Evolutionary conservation across 2,329 filamentous ascomycete genomes (phyloP).

Genomic region (Colletotrichum costaricense): DNA sequence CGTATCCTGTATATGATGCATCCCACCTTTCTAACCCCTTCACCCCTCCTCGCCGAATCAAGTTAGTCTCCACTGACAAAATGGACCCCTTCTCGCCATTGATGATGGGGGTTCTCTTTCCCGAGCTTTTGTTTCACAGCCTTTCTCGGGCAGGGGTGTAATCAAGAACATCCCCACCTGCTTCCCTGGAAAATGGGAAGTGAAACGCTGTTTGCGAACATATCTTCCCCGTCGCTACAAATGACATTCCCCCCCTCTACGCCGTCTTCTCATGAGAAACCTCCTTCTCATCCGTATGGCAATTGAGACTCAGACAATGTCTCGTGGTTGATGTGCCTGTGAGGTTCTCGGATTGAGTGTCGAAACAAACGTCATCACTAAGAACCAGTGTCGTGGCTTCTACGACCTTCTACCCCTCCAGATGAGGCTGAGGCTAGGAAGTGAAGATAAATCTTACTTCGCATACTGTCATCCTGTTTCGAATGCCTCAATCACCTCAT

Average conservation of each 20-base stretch:
- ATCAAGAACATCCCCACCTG: background rate
- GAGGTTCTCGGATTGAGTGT: background rate
- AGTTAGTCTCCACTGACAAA: background rate
- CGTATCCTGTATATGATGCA: no score
- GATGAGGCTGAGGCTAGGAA: background rate
- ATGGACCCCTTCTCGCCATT: background rate
- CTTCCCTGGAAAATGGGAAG: background rate
- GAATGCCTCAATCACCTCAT: background rate
- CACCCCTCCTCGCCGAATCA: background rate
- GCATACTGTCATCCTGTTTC: background rate
- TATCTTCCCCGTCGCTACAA: background rate
- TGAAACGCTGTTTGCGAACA: constrained; percentile 17
- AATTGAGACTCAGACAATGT: background rate
- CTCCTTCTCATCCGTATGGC: background rate
- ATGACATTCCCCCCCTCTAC: background rate
- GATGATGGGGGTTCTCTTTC: background rate
- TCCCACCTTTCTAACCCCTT: no score
- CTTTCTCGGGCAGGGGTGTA: background rate
- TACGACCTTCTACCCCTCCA: background rate
- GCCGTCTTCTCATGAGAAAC: background rate
- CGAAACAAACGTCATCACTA: background rate
- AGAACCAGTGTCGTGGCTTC: background rate
- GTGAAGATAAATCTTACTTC: background rate
- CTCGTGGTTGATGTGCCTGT: background rate
- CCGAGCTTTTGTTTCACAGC: constrained; percentile 12